Percentiles rank a stretch among this genome's conserved stretches.
These are phyloP conservation scores for Hypoxylon rubiginosum DNA, from an alignment of 2,329 filamentous ascomycete species.

Conservation along the genomic window DNA sequence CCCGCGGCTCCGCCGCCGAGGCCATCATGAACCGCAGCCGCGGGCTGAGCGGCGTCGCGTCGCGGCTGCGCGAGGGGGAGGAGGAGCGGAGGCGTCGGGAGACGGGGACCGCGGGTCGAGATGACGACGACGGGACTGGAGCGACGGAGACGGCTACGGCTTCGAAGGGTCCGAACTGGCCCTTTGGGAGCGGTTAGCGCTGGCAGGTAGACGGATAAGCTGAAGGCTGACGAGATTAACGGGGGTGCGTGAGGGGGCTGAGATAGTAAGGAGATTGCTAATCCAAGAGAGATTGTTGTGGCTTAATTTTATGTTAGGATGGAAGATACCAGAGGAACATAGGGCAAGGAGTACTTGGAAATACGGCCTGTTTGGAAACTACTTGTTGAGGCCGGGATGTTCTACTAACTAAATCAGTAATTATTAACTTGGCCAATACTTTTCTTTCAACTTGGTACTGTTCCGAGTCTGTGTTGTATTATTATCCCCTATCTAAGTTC, in stretches of 20 bases:
- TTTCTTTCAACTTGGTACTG: neutral
- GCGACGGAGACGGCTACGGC: constrained; percentile 1
- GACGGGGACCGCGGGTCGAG: constrained; percentile 1
- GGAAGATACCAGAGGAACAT: constrained; percentile 7
- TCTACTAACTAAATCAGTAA: neutral
- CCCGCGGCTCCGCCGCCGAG: constrained; percentile 35
- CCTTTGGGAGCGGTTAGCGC: constrained; percentile 30
- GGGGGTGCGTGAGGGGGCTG: too few relatives aligned
- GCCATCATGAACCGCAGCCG: constrained; percentile 32
- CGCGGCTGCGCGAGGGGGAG: constrained; percentile 26
- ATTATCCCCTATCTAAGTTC: neutral
- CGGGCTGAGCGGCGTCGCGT: constrained; percentile 23
- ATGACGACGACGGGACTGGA: neutral
- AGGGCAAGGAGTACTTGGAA: neutral
- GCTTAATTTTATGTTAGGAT: neutral
- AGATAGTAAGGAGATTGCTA: too few relatives aligned
- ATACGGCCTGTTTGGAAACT: neutral
- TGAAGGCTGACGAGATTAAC: too few relatives aligned
- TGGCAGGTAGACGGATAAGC: neutral
- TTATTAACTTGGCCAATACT: neutral
- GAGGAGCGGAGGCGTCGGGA: constrained; percentile 26
- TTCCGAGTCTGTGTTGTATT: neutral
- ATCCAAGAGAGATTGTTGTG: neutral
- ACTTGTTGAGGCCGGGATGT: neutral
- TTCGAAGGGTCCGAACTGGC: constrained; percentile 30